Evolutionary conservation across 108 stramenopile species (phyloP).

Genomic region (Chaetoceros tenuissimus): DNA sequence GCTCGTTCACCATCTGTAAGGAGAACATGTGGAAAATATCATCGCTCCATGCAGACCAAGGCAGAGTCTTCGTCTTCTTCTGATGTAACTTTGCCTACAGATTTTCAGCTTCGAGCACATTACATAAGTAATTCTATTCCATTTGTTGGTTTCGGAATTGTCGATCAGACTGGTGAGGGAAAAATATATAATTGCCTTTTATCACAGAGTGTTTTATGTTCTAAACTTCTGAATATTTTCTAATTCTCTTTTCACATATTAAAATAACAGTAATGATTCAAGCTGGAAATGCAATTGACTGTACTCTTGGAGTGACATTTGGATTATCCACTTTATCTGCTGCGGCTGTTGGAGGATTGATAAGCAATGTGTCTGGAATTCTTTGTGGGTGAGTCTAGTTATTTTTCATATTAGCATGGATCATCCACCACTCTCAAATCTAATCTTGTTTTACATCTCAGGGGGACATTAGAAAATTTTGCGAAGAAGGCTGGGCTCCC

Average conservation of each 20-base stretch:
- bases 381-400: conserved; percentile 12
- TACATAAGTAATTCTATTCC: conserved; percentile 31
- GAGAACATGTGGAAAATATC: too few relatives aligned
- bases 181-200: too few relatives aligned
- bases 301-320: conserved; percentile 62
- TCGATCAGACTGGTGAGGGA: conserved; percentile 24
- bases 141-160: conserved; percentile 63
- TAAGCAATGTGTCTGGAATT: conserved; percentile 20
- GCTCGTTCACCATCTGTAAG: too few relatives aligned
- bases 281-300: conserved; percentile 70
- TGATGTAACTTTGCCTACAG: conserved; percentile 5
- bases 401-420: background rate
- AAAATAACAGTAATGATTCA: conserved; percentile 45
- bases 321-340: conserved; percentile 67
- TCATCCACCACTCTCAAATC: background rate
- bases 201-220: too few relatives aligned
- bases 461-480: conserved; percentile 25
- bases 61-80: too few relatives aligned
- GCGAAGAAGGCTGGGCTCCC: conserved; percentile 21
- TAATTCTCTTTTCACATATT: too few relatives aligned
- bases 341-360: conserved; percentile 54
- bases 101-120: conserved; percentile 2
- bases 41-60: too few relatives aligned
- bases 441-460: too few relatives aligned
- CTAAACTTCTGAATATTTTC: too few relatives aligned